Evolutionary conservation across 225 moss, liverwort and hornwort species (phyloP), one percentile per base, ranked within the genome.

Genomic region (Sphagnum contortum): DNA sequence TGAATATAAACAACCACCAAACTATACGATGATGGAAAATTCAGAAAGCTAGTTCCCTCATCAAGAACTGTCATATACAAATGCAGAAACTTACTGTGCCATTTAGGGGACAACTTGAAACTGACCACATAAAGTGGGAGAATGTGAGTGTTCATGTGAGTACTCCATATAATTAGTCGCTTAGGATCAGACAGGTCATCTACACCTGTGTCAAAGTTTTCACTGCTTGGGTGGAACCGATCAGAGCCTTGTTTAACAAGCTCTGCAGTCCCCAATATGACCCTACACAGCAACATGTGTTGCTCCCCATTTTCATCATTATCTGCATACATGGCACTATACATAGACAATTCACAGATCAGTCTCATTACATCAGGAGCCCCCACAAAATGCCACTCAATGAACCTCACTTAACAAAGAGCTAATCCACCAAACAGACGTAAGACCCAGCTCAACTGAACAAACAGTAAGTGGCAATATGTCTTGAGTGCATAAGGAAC

Each of bases 261-360:
- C 79, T 86, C 86, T 49, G 75, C 68, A 54, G 79, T 70, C 53
- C 86, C 86, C 73, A 86, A 59, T 11, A 86, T 63, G 67, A 86
- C 82, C 65, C 53, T 65, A 67, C 82, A 82, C 14, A 86, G 72
- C 5, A 86, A 82, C 71, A 86, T 72, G 61, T 86, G 86, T 54
- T 80, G 79, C 12, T 75, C 75, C 61, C 79, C 79, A 7, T 70
- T 86, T 75, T 86, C 86, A 56, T 86, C 86, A 82, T 79, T 73
- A 86, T 86, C 86, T 68, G 86, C 72, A 57, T 82, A 86, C 45
- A 86, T 58, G 8, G 76, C 79, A 7, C 86, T 86, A 82, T 79
- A 72, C 61, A 62, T 66, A 68, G 75, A 73, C 6, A 12, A 5
- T 48, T 47, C 49, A 11, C 63, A 57, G 56, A 29, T 29, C 29